Evolutionary conservation across 179 eudicot species (phyloP), one percentile per base, ranked within the genome.

Genomic region (Pouteria campechiana): DNA sequence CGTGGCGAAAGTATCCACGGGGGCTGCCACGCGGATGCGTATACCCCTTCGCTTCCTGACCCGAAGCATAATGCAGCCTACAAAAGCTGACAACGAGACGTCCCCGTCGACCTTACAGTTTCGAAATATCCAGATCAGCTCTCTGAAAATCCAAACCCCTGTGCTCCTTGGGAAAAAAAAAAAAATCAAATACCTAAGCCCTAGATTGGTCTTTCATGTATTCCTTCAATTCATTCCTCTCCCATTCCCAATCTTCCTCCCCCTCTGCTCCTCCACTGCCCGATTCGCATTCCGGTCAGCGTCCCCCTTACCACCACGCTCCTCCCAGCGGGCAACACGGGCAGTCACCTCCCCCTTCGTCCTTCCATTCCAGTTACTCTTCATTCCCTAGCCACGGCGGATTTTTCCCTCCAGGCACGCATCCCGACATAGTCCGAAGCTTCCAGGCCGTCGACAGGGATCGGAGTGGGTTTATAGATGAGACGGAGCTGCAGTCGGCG

Each of bases 391-490:
- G 11, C 15, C 40, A 13, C 25, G 32, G 1, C 41, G 32, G 32
- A 36, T 53, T 59, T 20, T 81, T 81, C 54, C 83, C 88, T 0
- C 76, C 83, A 13, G 90, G 90, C 23, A 74, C 81, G 3, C 68
- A 80, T 64, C 82, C 94, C 54, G 85, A 76, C 32, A 47, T 80
- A 19, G 65, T 83, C 46, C 75, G 85, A 44, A 72, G 74, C 50
- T 83, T 76, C 60, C 78, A 80, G 74, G 60, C 63, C 70, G 94
- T 74, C 31, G 90, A 83, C 40, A 69, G 55, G 45, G 79, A 83
- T 48, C 58, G 61, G 11, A 83, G 79, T 17, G 94, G 94, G 22
- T 76, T 65, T 18, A 56, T 83, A 2, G 90, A 83, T 13, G 86
- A 69, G 30, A 54, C 23, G 6, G 90, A 83, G 67, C 67, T 83